Conservation (phyloP, 2,329 filamentous ascomycete genomes). For the Ceratocystis harringtonii region DNA sequence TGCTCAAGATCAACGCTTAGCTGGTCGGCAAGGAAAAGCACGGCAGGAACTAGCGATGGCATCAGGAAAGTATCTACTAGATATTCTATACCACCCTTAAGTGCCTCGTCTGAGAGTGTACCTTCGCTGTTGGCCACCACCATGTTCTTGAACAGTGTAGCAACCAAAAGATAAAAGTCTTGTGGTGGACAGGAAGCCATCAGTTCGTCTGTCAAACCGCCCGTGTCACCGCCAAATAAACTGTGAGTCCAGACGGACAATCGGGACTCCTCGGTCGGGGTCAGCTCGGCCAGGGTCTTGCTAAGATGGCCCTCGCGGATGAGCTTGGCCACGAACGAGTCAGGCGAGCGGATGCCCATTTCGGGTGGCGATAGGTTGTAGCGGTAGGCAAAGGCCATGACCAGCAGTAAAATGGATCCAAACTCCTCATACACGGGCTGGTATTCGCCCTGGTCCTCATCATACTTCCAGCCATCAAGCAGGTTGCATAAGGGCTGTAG, state of each 20-base stretch:
- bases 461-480: slow-evolving; percentile 65
- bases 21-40: slow-evolving; percentile 55
- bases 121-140: slow-evolving; percentile 53
- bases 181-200: slow-evolving; percentile 72
- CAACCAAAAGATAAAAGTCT: slow-evolving; percentile 65
- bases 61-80: slow-evolving; percentile 66
- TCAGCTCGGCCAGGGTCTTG: slow-evolving; percentile 43
- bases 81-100: slow-evolving; percentile 64
- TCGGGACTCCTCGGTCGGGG: slow-evolving; percentile 48
- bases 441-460: slow-evolving; percentile 71
- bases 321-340: slow-evolving; percentile 56
- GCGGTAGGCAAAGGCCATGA: slow-evolving; percentile 60
- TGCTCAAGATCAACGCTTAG: slow-evolving; percentile 49
- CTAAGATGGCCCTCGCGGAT: slow-evolving; percentile 44
- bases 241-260: slow-evolving; percentile 63
- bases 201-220: slow-evolving; percentile 61
- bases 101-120: slow-evolving; percentile 49
- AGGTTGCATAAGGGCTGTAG: slow-evolving; percentile 59
- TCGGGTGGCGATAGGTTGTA: slow-evolving; percentile 53
- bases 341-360: slow-evolving; percentile 42
- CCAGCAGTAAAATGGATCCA: slow-evolving; percentile 57
- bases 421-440: slow-evolving; percentile 81
- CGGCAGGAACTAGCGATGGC: slow-evolving; percentile 60
- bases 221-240: slow-evolving; percentile 58
- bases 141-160: slow-evolving; percentile 62